A percentile compares a stretch with the other conserved stretches of the same genome.
Evolutionary conservation across 768 basidiomycete genomes (phyloP).

Genomic region (Crepidotus variabilis): DNA sequence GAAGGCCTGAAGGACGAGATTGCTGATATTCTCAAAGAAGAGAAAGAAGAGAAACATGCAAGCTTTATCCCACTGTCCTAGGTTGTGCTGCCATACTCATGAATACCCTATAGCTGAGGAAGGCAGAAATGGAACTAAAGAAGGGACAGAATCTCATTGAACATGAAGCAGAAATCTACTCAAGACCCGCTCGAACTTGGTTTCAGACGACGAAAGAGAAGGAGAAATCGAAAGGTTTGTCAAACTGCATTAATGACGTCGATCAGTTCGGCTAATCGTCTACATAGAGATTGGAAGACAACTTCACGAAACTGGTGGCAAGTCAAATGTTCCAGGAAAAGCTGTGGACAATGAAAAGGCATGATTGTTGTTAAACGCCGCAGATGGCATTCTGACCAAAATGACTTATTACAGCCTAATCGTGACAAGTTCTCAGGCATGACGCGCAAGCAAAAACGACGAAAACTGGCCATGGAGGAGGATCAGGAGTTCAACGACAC

Average conservation of each 20-base stretch:
- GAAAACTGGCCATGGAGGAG: constrained; percentile 82
- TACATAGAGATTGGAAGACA: constrained; percentile 68
- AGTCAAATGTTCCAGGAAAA: constrained; percentile 34
- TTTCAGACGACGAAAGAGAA: constrained; percentile 91
- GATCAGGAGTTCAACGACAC: constrained; percentile 61
- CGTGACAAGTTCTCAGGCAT: constrained; percentile 79
- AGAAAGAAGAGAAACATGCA: constrained; percentile 93
- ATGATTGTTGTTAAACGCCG: constrained; percentile 7
- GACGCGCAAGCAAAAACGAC: constrained; percentile 81
- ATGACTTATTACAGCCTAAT: constrained; percentile 49
- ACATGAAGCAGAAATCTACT: constrained; percentile 88
- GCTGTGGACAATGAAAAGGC: constrained; percentile 38
- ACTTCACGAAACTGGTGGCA: constrained; percentile 59
- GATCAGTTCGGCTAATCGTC: background rate
- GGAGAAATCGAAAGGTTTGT: constrained; percentile 68
- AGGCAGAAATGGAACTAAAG: constrained; percentile 92
- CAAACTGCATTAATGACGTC: background rate
- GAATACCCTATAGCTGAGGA: constrained; percentile 55
- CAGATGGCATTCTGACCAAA: constrained; percentile 3
- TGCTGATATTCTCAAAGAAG: constrained; percentile 76
- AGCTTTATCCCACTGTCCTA: constrained; percentile 12
- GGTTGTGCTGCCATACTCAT: background rate
- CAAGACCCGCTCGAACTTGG: constrained; percentile 96
- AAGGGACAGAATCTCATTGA: constrained; percentile 96
- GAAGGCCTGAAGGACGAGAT: constrained; percentile 75